Conservation (phyloP, 1,284 basidiomycete genomes). For the Rhodotorula sp. region DNA sequence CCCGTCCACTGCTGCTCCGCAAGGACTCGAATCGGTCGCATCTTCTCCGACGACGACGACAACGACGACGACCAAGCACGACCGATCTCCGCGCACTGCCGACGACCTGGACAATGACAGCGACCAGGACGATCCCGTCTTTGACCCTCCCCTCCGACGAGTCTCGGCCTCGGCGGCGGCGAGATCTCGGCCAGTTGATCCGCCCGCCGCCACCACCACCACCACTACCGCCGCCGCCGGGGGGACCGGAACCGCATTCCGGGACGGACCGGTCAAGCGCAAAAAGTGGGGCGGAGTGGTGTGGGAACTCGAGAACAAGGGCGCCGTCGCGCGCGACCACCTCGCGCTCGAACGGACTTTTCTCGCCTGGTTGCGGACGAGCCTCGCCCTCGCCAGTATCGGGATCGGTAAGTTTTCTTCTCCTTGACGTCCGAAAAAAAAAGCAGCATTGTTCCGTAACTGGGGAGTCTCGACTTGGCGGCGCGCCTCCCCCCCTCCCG, state of each 20-base stretch:
- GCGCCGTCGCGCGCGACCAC: conserved; percentile 49
- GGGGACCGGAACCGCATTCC: not conserved
- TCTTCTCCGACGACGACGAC: not conserved
- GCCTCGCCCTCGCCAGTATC: conserved; percentile 41
- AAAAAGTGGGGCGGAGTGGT: conserved; percentile 7
- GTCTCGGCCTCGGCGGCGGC: not conserved
- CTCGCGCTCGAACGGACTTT: conserved; percentile 49
- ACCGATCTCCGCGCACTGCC: not conserved
- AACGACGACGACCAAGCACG: not conserved
- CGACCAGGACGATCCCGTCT: not conserved
- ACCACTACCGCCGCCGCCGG: too few species aligned
- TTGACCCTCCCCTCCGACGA: not conserved
- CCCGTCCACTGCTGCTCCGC: too few species aligned
- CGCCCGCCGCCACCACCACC: not conserved
- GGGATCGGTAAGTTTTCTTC: conserved; percentile 36
- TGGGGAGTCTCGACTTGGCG: too few species aligned
- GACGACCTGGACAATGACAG: not conserved
- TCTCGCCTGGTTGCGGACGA: conserved; percentile 50
- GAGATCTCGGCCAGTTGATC: not conserved
- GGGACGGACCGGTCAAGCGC: not conserved
- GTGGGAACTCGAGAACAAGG: conserved; percentile 41
- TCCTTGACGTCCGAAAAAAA: too few species aligned
- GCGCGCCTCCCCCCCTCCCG: not conserved
- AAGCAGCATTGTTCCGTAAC: too few species aligned
- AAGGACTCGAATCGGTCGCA: too few species aligned